phyloP scores from a whole-genome alignment of 2,329 filamentous ascomycete genomes.

The Furcasterigmium furcatum region DNA sequence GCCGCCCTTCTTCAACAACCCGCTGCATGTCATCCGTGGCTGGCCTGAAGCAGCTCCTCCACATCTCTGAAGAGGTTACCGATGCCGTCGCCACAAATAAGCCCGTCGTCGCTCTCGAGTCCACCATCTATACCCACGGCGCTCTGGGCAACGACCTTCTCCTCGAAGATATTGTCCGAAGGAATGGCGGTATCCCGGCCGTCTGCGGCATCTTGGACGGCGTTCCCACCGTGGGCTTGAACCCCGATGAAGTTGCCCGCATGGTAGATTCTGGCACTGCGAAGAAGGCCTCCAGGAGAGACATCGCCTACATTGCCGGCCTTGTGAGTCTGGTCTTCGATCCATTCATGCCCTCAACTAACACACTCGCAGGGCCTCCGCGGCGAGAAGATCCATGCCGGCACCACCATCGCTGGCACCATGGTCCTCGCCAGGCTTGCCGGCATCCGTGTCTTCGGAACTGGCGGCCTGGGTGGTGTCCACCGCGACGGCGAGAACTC shows the following conservation, averaged over 20 bases:
- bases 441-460: conserved; percentile 90
- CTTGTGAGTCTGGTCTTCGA: conserved; percentile 57
- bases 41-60: conserved; percentile 49
- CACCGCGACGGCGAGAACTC: conserved; percentile 83
- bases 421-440: conserved; percentile 86
- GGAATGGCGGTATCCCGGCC: conserved; percentile 79
- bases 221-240: conserved; percentile 75
- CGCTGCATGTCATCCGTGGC: conserved; percentile 3
- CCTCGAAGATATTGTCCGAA: conserved; percentile 77
- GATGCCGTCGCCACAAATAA: conserved; percentile 71
- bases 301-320: conserved; percentile 79
- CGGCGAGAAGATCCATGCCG: conserved; percentile 73
- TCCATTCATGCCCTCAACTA: neutral
- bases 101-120: conserved; percentile 90
- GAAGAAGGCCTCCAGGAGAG: conserved; percentile 81
- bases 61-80: conserved; percentile 77
- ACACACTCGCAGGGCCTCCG: conserved; percentile 50
- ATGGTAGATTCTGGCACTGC: conserved; percentile 67
- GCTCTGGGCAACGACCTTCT: conserved; percentile 69
- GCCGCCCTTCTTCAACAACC: neutral
- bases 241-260: conserved; percentile 65
- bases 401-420: conserved; percentile 90
- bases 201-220: conserved; percentile 88
- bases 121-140: conserved; percentile 96
- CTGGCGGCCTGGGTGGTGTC: conserved; percentile 90